phyloP scores from a whole-genome alignment of 2,329 filamentous ascomycete species.

The Alternaria dauci region DNA sequence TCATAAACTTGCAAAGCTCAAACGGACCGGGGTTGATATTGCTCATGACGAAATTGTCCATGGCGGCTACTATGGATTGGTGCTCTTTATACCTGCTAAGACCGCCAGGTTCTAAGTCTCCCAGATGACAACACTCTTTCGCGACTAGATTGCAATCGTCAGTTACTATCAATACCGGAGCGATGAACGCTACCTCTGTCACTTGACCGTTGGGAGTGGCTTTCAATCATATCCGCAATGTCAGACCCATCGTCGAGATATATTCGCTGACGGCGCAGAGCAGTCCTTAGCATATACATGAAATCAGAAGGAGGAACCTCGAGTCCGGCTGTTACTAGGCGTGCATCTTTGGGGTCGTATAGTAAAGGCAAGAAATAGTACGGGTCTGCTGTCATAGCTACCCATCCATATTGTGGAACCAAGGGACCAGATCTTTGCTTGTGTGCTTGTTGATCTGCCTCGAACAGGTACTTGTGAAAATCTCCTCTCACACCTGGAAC shows the following conservation, averaged over 20 bases:
- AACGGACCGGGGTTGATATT: slow-evolving; percentile 28
- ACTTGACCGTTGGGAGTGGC: slow-evolving; percentile 46
- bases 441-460: not conserved
- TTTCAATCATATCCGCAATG: slow-evolving; percentile 36
- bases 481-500: slow-evolving; percentile 7
- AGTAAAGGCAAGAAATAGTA: slow-evolving; percentile 29
- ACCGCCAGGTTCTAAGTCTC: slow-evolving; percentile 54
- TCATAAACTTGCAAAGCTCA: slow-evolving; percentile 33
- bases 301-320: slow-evolving; percentile 20
- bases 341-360: slow-evolving; percentile 14
- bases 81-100: slow-evolving; percentile 51
- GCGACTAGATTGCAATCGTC: slow-evolving; percentile 40
- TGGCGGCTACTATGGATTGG: slow-evolving; percentile 47
- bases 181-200: slow-evolving; percentile 37
- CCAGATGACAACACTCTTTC: slow-evolving; percentile 57
- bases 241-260: slow-evolving; percentile 15
- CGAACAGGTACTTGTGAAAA: not conserved
- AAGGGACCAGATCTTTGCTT: not conserved
- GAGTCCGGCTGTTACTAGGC: slow-evolving; percentile 18
- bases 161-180: not conserved
- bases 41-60: slow-evolving; percentile 32
- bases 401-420: not conserved
- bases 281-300: slow-evolving; percentile 25
- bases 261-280: slow-evolving; percentile 18
- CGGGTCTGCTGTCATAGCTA: slow-evolving; percentile 1